phyloP scores from a whole-genome alignment of 306 rosid species.

The Trifolium repens region DNA sequence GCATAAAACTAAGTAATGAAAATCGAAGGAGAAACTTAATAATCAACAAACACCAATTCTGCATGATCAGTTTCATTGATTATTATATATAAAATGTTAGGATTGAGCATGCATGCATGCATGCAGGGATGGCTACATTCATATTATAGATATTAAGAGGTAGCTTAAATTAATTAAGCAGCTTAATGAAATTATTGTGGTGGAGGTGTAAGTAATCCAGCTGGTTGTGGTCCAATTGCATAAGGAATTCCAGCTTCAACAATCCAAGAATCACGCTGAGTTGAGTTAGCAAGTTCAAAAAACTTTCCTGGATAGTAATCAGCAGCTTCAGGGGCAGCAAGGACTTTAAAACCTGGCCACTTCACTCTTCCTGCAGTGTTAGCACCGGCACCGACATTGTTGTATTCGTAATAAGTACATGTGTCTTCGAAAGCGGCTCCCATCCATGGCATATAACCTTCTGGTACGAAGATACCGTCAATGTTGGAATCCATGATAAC shows the following conservation, averaged over 20 bases:
- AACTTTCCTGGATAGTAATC: conserved; percentile 49
- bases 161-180: neutral
- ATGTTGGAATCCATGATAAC: conserved; percentile 65
- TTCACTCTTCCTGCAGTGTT: conserved; percentile 29
- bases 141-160: neutral
- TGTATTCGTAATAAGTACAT: conserved; percentile 54
- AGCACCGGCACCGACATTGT: conserved; percentile 65
- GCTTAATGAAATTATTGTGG: neutral
- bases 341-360: conserved; percentile 60
- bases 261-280: conserved; percentile 65
- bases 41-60: neutral
- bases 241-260: conserved; percentile 38
- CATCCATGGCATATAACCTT: conserved; percentile 72
- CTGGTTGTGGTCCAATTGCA: conserved; percentile 22
- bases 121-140: conserved; percentile 19
- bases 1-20: neutral
- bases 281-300: conserved; percentile 33
- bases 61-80: conserved; percentile 4
- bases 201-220: neutral
- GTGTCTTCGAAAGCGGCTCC: conserved; percentile 48
- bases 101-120: neutral
- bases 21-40: conserved; percentile 2
- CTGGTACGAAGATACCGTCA: conserved; percentile 54
- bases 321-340: conserved; percentile 31
- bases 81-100: neutral